These are phyloP conservation scores for Porpolomopsis calyptriformis DNA, from an alignment of 768 basidiomycete genomes.

Conservation along the genomic window DNA sequence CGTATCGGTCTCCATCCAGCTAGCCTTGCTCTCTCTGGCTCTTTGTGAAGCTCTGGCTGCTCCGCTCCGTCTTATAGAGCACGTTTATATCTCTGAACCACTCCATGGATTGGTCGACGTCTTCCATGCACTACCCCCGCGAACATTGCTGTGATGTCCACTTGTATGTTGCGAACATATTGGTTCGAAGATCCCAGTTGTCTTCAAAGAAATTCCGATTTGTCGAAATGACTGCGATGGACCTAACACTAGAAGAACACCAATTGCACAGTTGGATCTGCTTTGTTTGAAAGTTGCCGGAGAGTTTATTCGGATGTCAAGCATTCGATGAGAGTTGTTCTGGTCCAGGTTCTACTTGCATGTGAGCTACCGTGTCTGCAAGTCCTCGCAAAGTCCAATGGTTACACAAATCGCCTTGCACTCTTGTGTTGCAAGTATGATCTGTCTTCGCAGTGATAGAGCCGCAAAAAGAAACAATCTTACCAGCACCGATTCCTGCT, in stretches of 20 bases:
- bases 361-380: too few species aligned
- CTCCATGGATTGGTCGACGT: slow-evolving; percentile 12
- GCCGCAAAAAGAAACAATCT: too few species aligned
- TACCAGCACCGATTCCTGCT: too few species aligned
- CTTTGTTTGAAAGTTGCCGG: slow-evolving; percentile 23
- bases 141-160: slow-evolving; percentile 35
- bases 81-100: slow-evolving; percentile 36
- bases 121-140: slow-evolving; percentile 32
- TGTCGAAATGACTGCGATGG: slow-evolving; percentile 30
- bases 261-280: slow-evolving; percentile 41
- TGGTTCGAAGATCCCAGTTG: slow-evolving; percentile 21
- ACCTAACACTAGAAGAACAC: slow-evolving; percentile 38
- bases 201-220: slow-evolving; percentile 24
- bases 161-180: slow-evolving; percentile 35
- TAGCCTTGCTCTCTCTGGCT: too few species aligned
- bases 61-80: slow-evolving; percentile 38
- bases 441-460: too few species aligned
- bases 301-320: slow-evolving; percentile 31
- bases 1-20: too few species aligned
- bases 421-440: too few species aligned
- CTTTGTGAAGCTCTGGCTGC: slow-evolving; percentile 45
- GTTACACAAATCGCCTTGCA: too few species aligned
- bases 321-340: slow-evolving; percentile 30
- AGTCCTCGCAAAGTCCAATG: too few species aligned
- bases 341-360: slow-evolving; percentile 31